Evolutionary conservation across 1,139 yeast genomes (phyloP).

Genomic region (Suzukiozyma palmioleophila): DNA sequence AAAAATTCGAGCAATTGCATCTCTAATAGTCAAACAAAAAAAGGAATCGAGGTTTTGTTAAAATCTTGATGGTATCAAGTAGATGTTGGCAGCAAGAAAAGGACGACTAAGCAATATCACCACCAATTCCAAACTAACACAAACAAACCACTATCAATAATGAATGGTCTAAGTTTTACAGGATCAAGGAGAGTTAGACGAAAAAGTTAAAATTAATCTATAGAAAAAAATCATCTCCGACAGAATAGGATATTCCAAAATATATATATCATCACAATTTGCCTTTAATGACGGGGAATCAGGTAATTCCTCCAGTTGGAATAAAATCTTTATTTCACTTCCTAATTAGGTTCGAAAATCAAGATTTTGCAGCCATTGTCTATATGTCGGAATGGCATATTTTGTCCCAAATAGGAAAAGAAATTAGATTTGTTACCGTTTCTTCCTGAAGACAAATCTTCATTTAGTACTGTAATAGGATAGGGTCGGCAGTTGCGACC

Average conservation of each 20-base stretch:
- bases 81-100: no score
- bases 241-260: neutral
- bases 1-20: slow-evolving; percentile 1
- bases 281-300: neutral
- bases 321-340: slow-evolving; percentile 9
- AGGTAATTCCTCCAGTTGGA: neutral
- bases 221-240: neutral
- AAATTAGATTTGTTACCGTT: slow-evolving; percentile 1
- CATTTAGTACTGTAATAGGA: slow-evolving; percentile 1
- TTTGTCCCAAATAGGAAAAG: slow-evolving; percentile 7
- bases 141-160: neutral
- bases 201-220: neutral
- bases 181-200: neutral
- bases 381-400: neutral
- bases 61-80: no score
- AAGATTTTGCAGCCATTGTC: slow-evolving; percentile 3
- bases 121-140: neutral
- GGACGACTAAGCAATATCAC: neutral
- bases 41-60: no score
- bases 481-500: neutral
- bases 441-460: neutral
- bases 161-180: neutral
- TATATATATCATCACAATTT: neutral
- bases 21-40: slow-evolving; percentile 2
- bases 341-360: slow-evolving; percentile 15